Percentiles rank a stretch among this genome's conserved stretches.
Conservation (phyloP, 495 filamentous ascomycete species). For the Entonaema liquescens region DNA sequence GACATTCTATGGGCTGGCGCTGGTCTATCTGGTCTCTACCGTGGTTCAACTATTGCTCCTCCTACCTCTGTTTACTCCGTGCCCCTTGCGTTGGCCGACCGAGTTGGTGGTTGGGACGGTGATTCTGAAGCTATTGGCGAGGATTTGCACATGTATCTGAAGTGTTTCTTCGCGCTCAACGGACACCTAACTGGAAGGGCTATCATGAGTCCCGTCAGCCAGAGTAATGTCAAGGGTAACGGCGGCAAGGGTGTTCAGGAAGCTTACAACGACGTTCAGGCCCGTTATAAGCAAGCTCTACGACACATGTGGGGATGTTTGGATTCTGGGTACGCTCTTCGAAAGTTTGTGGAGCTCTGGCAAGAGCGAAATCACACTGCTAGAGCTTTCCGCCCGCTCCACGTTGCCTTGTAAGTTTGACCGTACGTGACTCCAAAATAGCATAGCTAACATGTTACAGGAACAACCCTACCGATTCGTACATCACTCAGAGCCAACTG, state of each 20-base stretch:
- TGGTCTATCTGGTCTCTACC: slow-evolving; percentile 71
- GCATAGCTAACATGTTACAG: slow-evolving; percentile 26
- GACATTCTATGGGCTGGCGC: slow-evolving; percentile 73
- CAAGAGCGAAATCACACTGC: slow-evolving; percentile 59
- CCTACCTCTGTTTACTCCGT: slow-evolving; percentile 77
- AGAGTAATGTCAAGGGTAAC: slow-evolving; percentile 70
- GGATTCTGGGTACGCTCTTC: slow-evolving; percentile 68
- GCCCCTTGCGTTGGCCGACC: slow-evolving; percentile 67
- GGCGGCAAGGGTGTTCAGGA: slow-evolving; percentile 59
- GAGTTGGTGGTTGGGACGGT: slow-evolving; percentile 72
- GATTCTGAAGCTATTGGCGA: slow-evolving; percentile 74
- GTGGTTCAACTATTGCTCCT: slow-evolving; percentile 65
- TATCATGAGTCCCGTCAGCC: slow-evolving; percentile 69
- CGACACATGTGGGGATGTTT: slow-evolving; percentile 79
- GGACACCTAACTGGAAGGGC: slow-evolving; percentile 65
- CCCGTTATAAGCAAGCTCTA: slow-evolving; percentile 71
- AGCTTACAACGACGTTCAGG: slow-evolving; percentile 59
- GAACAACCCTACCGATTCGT: slow-evolving; percentile 54
- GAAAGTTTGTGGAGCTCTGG: slow-evolving; percentile 59
- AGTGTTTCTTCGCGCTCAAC: slow-evolving; percentile 75
- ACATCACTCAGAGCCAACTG: slow-evolving; percentile 56
- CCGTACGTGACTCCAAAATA: neutral
- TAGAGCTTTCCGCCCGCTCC: slow-evolving; percentile 61
- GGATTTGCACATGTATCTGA: slow-evolving; percentile 78
- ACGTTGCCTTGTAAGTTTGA: slow-evolving; percentile 54